Evolutionary conservation across 2,329 filamentous ascomycete species (phyloP), one percentile per base, ranked within the genome.

Genomic region (Fusarium odoratissimum): DNA sequence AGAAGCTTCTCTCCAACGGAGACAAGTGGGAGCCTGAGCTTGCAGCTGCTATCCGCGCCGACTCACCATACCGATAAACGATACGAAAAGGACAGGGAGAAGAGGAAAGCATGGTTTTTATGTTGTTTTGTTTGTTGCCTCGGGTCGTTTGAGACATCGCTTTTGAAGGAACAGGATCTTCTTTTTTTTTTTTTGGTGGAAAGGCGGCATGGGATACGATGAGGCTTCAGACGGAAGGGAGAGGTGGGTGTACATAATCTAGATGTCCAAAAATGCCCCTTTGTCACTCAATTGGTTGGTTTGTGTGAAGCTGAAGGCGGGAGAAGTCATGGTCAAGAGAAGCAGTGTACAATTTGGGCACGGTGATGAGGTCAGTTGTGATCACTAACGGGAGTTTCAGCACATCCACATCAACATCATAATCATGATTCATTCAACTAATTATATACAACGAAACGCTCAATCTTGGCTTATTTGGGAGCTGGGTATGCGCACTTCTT

Each of bases 11-110:
- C 73, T 86, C 93, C 75, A 97, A 97, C 81, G 94, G 95, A 79
- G 95, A 97, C 86, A 95, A 95, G 85, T 99, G 96, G 96, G 96
- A 99, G 87, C 95, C 96, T 12, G 96, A 99, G 85, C 88, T 99
- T 80, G 95, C 95, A 3, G 95, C 96, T 65, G 91, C 90, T 76
- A 96, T 96, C 81, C 92, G 95, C 80, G 96, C 96, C 69, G 96
- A 99, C 87, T 91, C 95, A 61, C 95, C 95, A 57, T 98, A 95
- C 86, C 90, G 93, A 88, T 95, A 91, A 84, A 76, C 65, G 44
- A 45, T 33, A 69, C 45, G 60, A 64, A 75, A 70, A 67, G 38
- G 71, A 51, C 68, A 38, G 35, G 62, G 67, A 71, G 55, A 61
- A 25, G 51, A 52, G 41, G 46, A 58, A 46, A 60, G 59, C 67